These are phyloP conservation scores for Jamesozyma hellenica DNA, from an alignment of 805 yeast species.

Conservation along the genomic window DNA sequence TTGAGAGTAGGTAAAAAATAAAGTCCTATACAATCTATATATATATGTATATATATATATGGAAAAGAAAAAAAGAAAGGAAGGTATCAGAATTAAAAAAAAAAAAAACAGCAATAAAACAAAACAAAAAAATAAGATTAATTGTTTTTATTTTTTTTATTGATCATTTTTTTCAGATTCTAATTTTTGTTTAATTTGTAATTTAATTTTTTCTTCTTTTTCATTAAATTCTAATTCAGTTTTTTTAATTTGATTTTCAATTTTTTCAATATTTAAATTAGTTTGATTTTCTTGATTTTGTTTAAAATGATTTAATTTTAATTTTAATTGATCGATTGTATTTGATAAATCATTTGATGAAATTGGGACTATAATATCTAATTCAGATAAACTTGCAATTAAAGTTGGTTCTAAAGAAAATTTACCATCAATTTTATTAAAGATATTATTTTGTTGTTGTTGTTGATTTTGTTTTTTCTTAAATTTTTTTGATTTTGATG, in stretches of 20 bases:
- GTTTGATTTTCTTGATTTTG: slow-evolving; percentile 75
- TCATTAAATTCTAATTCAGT: slow-evolving; percentile 45
- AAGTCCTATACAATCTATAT: too few relatives aligned
- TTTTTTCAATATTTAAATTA: slow-evolving; percentile 60
- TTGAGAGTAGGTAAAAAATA: background rate
- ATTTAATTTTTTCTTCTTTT: slow-evolving; percentile 33
- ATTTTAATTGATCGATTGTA: slow-evolving; percentile 57
- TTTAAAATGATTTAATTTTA: slow-evolving; percentile 58
- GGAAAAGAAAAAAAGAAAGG: too few relatives aligned
- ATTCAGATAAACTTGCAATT: slow-evolving; percentile 64
- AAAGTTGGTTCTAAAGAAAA: slow-evolving; percentile 74
- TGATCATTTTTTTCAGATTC: too few relatives aligned
- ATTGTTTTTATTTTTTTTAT: background rate
- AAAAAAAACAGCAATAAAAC: background rate
- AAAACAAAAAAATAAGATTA: background rate
- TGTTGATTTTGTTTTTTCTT: slow-evolving; percentile 36
- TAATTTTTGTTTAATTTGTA: slow-evolving; percentile 7
- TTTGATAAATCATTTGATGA: slow-evolving; percentile 58
- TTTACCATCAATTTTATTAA: slow-evolving; percentile 28
- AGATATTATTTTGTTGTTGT: slow-evolving; percentile 3
- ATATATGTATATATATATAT: background rate
- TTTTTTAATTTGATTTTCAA: slow-evolving; percentile 66
- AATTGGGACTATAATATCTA: slow-evolving; percentile 71
- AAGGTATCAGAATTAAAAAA: background rate
- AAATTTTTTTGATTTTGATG: slow-evolving; percentile 42